Conservation (phyloP, 148 eudicot species). For the Persicaria tinctoria region DNA sequence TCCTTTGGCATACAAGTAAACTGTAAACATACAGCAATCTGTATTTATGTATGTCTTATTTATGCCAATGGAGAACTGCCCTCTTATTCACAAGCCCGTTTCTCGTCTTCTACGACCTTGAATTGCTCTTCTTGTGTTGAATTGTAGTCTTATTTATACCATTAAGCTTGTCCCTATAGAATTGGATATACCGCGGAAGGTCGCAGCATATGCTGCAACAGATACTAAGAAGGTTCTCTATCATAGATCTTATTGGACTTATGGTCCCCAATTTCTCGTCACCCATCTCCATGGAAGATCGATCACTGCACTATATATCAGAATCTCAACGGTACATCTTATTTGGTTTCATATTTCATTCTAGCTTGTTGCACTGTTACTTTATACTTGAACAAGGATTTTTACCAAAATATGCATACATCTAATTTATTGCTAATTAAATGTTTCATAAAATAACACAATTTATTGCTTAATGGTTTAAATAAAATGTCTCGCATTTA, state of each 20-base stretch:
- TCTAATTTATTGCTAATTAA: too few species aligned
- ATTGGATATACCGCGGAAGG: slow-evolving; percentile 20
- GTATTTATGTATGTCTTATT: not conserved
- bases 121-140: not conserved
- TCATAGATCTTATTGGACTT: slow-evolving; percentile 11
- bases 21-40: not conserved
- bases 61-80: slow-evolving; percentile 18
- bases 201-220: slow-evolving; percentile 18
- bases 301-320: not conserved
- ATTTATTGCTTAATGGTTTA: too few species aligned
- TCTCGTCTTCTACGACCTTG: not conserved
- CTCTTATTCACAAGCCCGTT: slow-evolving; percentile 12
- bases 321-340: not conserved
- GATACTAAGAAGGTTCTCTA: slow-evolving; percentile 9
- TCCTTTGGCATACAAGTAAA: slow-evolving; percentile 19
- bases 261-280: slow-evolving; percentile 13
- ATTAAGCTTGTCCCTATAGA: not conserved
- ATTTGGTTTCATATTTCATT: not conserved
- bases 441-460: too few species aligned
- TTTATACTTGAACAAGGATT: not conserved
- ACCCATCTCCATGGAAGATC: not conserved
- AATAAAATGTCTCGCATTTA: too few species aligned
- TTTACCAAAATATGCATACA: not conserved
- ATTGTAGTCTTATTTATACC: slow-evolving; percentile 10
- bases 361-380: too few species aligned